Evolutionary conservation across 2,329 filamentous ascomycete species (phyloP), one percentile per base, ranked within the genome.

Genomic region (Fusarium sp.): DNA sequence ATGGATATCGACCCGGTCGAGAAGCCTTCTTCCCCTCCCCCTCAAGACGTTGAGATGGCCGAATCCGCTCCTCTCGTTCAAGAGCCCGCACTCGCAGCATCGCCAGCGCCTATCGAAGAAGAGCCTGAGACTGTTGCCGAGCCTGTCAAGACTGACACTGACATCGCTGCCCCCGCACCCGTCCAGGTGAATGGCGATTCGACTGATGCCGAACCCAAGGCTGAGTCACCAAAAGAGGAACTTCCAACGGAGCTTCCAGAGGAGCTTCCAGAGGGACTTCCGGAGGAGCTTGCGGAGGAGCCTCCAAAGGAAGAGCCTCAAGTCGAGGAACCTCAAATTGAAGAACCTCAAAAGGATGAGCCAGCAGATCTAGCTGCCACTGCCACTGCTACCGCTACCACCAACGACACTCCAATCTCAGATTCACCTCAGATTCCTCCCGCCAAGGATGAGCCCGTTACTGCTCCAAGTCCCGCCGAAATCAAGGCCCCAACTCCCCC

Each of bases 1-100:
- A 77, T 79, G 73, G 75, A 77, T 9, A 63, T 77, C 38, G 75
- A 75, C 45, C 50, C 65, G 13, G 56, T 70, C 25, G 68, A 72
- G 18, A 59, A 69, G 2, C 52, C 52, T 11, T n/a, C 33, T 22
- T 36, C 22, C 20, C 54, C 54, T 27, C 20, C 54, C 25, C 36
- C 57, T 16, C 66, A 73, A 64, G 74, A 77, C 38, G 29, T 69
- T 6, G 77, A 75, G 38, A 78, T 77, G 68, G 29, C 74, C 27
- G 73, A 78, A 42, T 54, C 67, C 22, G 36, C 50, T 36, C 38
- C 61, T 45, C 59, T 52, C 35, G 14, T n/a, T 33, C 40, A 64
- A 54, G 61, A 52, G 54, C 47, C 40, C 33, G 35, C 45, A 33
- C 45, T 45, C 31, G 6, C 18, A 35, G 40, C 27, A 47, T 18